Conservation (phyloP, 768 basidiomycete genomes). For the Kwoniella newhampshirensis region DNA sequence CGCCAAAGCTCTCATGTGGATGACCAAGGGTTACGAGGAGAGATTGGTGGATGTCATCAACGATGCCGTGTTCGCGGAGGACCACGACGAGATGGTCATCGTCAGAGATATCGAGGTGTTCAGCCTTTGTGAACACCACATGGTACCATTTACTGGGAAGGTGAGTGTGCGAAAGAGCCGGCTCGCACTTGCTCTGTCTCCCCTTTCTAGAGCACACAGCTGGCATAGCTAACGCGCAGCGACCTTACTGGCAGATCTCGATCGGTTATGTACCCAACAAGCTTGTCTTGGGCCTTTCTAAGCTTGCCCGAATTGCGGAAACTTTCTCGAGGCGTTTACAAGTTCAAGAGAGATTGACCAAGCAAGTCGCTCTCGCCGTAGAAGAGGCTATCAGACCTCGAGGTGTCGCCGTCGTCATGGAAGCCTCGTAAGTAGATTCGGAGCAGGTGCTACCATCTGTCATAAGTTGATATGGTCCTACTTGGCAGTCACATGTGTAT, state of each 20-base stretch:
- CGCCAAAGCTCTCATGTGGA: slow-evolving; percentile 96
- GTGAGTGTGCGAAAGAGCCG: slow-evolving; percentile 61
- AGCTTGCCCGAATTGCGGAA: slow-evolving; percentile 94
- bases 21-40: slow-evolving; percentile 98
- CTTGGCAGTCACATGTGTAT: slow-evolving; percentile 86
- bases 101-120: slow-evolving; percentile 97
- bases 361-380: slow-evolving; percentile 96
- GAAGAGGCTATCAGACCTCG: slow-evolving; percentile 97
- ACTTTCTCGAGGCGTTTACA: slow-evolving; percentile 93
- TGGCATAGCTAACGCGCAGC: background rate
- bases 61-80: slow-evolving; percentile 95
- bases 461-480: background rate
- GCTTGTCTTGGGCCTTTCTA: slow-evolving; percentile 90
- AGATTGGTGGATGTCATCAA: slow-evolving; percentile 95
- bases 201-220: no score
- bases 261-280: slow-evolving; percentile 97
- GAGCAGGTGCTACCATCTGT: background rate
- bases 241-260: slow-evolving; percentile 66
- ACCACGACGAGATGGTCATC: slow-evolving; percentile 99
- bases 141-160: slow-evolving; percentile 97
- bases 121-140: slow-evolving; percentile 95
- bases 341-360: slow-evolving; percentile 95
- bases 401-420: slow-evolving; percentile 99
- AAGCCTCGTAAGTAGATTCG: slow-evolving; percentile 75
- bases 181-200: no score